Base-by-base conservation (phyloP, 768 basidiomycete species). In the Phanerodontia chrysosporium region DNA sequence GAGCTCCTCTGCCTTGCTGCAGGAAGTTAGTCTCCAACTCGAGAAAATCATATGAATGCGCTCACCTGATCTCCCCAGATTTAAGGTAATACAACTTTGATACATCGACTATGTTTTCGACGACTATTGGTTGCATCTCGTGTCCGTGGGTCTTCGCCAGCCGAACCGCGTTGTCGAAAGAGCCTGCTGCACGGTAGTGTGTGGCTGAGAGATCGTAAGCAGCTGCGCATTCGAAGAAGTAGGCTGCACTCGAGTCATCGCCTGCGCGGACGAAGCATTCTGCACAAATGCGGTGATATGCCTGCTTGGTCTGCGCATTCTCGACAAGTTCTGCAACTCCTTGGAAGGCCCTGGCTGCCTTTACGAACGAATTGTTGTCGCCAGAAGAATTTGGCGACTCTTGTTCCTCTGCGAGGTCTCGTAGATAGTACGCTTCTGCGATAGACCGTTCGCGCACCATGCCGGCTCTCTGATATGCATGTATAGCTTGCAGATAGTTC, bases 111-210 rank as follows among this genome's bases (percentile, higher is more conserved):
- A 42, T 42, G 6, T 18, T 18, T 7, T 7, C 16, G 4, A 18
- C 10, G 39, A 42, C 39, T 18, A 4, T 72, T 3, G 80, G 65
- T 58, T 22, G 84, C 71, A 6, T 69, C 58, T 1, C 59, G 42
- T 18, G 4, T 13, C 65, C 44, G 59, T 82, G 66, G 0, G 60
- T 46, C 36, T 74, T 60, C 21, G 84, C 68, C 10, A 86, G 57
- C 21, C 73, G 60, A 14, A 86, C 72, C 9, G 84, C 84, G 46
- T 84, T 76, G 45, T 82, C 80, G 51, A 86, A 85, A 35, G 66
- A 66, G 1, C 77, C 79, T 0, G 71, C 70, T 53, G 80, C 76
- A 16, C 80, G 74, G 57, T 77, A 86, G 21, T 74, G 69, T 55
- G 72, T 69, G 1, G 79, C 80, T 1, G 81, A 77, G 2, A 67